phyloP scores from a whole-genome alignment of 2,329 filamentous ascomycete genomes.

The Coniochaeta hoffmannii region DNA sequence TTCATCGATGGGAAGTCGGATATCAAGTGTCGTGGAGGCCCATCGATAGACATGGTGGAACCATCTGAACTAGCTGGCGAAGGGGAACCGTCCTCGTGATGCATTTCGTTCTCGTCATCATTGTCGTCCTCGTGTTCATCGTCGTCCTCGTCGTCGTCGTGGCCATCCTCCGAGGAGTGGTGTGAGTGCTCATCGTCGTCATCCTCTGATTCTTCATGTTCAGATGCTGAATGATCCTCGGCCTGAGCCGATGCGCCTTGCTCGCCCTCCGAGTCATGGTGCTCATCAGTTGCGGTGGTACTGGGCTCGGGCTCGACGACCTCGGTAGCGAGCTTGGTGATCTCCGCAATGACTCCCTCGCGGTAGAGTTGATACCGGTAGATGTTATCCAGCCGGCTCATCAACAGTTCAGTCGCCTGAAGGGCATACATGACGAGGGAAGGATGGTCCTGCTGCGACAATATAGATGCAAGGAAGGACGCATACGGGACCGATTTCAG shows the following conservation, averaged over 20 bases:
- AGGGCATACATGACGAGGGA: slow-evolving; percentile 80
- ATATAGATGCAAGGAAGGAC: slow-evolving; percentile 88
- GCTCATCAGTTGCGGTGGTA: slow-evolving; percentile 18
- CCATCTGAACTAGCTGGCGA: slow-evolving; percentile 60
- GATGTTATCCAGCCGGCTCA: slow-evolving; percentile 75
- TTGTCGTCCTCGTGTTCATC: slow-evolving; percentile 48
- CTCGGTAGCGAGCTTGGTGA: slow-evolving; percentile 65
- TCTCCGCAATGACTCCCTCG: slow-evolving; percentile 90
- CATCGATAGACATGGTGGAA: slow-evolving; percentile 58
- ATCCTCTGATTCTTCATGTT: slow-evolving; percentile 19
- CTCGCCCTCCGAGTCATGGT: slow-evolving; percentile 18
- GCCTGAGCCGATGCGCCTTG: slow-evolving; percentile 20
- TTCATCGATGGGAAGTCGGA: slow-evolving; percentile 52
- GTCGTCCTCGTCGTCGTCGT: slow-evolving; percentile 44
- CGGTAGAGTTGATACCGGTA: slow-evolving; percentile 97
- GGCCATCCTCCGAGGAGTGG: slow-evolving; percentile 44
- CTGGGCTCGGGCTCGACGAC: slow-evolving; percentile 29
- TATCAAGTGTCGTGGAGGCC: slow-evolving; percentile 35
- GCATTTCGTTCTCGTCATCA: slow-evolving; percentile 37
- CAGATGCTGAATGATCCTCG: slow-evolving; percentile 10
- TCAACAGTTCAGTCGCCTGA: slow-evolving; percentile 80
- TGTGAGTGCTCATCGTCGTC: slow-evolving; percentile 33
- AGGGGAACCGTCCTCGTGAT: slow-evolving; percentile 54
- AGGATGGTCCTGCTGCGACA: slow-evolving; percentile 91
- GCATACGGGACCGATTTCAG: slow-evolving; percentile 86